Evolutionary conservation across 1,284 basidiomycete genomes (phyloP).

Genomic region (Marasmius sp.): DNA sequence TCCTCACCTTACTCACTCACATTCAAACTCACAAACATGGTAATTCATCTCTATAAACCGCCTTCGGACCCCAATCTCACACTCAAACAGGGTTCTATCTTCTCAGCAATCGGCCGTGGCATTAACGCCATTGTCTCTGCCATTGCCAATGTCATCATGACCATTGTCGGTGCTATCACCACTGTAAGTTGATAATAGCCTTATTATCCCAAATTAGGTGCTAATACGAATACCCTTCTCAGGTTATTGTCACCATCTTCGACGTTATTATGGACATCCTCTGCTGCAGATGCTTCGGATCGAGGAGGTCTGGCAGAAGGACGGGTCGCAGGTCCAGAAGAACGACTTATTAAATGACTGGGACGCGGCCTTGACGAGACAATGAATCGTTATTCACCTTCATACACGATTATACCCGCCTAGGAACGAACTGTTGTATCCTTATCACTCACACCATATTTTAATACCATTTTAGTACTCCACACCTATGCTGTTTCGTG

Average conservation of each 20-base stretch:
- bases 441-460: too few species aligned
- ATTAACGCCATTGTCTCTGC: slow-evolving; percentile 58
- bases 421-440: not conserved
- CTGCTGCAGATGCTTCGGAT: slow-evolving; percentile 58
- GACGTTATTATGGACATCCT: slow-evolving; percentile 60
- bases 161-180: slow-evolving; percentile 57
- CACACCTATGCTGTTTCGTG: too few species aligned
- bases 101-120: slow-evolving; percentile 59
- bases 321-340: slow-evolving; percentile 19
- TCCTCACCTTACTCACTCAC: not conserved
- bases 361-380: not conserved
- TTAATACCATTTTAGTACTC: too few species aligned
- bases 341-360: not conserved
- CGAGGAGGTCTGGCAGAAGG: slow-evolving; percentile 36
- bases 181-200: slow-evolving; percentile 37
- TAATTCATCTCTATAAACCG: not conserved
- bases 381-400: not conserved
- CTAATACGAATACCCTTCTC: not conserved
- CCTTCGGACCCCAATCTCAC: not conserved
- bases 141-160: slow-evolving; percentile 55
- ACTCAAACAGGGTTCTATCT: slow-evolving; percentile 50
- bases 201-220: not conserved
- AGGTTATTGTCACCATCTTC: slow-evolving; percentile 66
- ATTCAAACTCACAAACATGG: not conserved
- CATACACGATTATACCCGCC: not conserved